These are phyloP conservation scores for Saccharomycopsis lassenensis DNA, from an alignment of 805 yeast genomes.

Conservation along the genomic window DNA sequence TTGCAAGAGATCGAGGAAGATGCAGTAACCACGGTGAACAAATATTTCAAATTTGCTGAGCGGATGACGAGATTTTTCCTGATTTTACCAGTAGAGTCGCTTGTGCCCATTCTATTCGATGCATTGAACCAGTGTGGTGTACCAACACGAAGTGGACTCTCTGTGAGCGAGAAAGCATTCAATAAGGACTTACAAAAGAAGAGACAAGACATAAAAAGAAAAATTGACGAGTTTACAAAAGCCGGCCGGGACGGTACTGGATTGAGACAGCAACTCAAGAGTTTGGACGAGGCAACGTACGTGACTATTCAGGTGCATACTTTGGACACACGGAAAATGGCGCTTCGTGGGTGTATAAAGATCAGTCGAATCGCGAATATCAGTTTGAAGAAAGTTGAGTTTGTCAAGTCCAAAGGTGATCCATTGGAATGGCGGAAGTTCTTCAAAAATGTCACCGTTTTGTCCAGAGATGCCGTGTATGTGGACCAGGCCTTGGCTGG, in stretches of 20 bases:
- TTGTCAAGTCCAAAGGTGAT: constrained; percentile 48
- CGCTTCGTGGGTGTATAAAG: constrained; percentile 36
- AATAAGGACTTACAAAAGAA: background rate
- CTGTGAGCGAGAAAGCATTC: background rate
- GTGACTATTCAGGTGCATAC: constrained; percentile 29
- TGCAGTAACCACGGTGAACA: constrained; percentile 16
- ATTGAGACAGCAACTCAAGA: too few species aligned
- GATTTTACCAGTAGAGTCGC: constrained; percentile 30
- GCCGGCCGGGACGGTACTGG: too few species aligned
- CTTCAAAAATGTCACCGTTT: constrained; percentile 43
- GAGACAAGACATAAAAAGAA: too few species aligned
- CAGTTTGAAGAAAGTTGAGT: constrained; percentile 38
- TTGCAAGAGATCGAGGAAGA: constrained; percentile 3
- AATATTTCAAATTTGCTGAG: constrained; percentile 26
- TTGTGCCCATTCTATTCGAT: constrained; percentile 32
- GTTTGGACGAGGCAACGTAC: constrained; percentile 27
- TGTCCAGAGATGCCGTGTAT: constrained; percentile 48
- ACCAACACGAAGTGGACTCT: too few species aligned
- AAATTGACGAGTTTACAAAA: too few species aligned
- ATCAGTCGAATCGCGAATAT: constrained; percentile 30
- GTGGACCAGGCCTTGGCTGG: constrained; percentile 24
- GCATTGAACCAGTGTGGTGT: constrained; percentile 35
- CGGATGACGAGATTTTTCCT: constrained; percentile 45
- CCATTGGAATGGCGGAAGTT: constrained; percentile 66
- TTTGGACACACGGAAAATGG: constrained; percentile 34